Percentiles rank a stretch among this genome's conserved stretches.
Conservation (phyloP, 331 rosid species). For the Dryas integrifolia region DNA sequence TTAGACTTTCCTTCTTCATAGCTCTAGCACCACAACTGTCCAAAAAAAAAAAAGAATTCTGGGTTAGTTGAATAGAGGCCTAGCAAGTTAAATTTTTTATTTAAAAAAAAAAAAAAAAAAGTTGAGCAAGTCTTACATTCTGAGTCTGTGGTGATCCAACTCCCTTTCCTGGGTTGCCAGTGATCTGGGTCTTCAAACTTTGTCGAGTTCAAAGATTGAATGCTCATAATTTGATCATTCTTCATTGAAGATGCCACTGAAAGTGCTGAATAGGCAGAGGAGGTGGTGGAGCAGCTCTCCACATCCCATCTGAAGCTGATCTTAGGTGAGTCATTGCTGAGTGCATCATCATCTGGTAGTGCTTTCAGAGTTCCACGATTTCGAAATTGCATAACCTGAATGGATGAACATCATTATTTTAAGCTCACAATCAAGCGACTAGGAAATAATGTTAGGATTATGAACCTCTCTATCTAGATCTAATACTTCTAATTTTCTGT, state of each 20-base stretch:
- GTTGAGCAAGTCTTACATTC: slow-evolving; percentile 57
- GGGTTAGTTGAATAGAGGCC: slow-evolving; percentile 18
- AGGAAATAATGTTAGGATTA: background rate
- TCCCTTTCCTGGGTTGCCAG: slow-evolving; percentile 47
- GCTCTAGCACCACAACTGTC: slow-evolving; percentile 94
- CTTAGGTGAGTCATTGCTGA: slow-evolving; percentile 70
- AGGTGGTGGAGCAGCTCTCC: slow-evolving; percentile 70
- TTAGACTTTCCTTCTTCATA: slow-evolving; percentile 40
- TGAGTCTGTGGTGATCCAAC: slow-evolving; percentile 93
- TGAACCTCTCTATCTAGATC: background rate
- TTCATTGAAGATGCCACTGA: slow-evolving; percentile 50
- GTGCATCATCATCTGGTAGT: slow-evolving; percentile 53
- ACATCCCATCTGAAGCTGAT: slow-evolving; percentile 89
- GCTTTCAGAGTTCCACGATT: slow-evolving; percentile 55
- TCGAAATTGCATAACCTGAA: slow-evolving; percentile 57
- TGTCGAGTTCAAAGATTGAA: slow-evolving; percentile 36
- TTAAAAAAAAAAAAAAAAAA: background rate
- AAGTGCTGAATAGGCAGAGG: slow-evolving; percentile 55
- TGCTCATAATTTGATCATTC: slow-evolving; percentile 31
- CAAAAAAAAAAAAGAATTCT: slow-evolving; percentile 12
- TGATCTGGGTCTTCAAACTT: slow-evolving; percentile 33
- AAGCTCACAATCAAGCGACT: background rate
- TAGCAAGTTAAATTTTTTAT: background rate
- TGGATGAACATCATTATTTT: background rate
- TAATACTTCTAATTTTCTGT: background rate